These are phyloP conservation scores for Daldinia concentrica DNA, from an alignment of 495 filamentous ascomycete species.

Conservation along the genomic window DNA sequence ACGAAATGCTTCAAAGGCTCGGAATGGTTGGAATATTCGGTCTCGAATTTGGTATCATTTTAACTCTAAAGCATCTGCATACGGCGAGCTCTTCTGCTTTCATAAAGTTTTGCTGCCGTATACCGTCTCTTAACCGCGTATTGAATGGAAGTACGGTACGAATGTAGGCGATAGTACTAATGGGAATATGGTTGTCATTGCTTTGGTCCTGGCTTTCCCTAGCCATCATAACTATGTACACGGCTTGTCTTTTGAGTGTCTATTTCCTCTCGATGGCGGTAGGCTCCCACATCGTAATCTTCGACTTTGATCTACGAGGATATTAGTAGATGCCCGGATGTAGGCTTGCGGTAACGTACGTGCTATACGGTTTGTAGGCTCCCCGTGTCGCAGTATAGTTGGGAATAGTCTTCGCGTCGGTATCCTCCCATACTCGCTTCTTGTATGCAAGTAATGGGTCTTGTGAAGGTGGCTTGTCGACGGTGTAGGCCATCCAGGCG, in stretches of 20 bases:
- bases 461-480: slow-evolving; percentile 82
- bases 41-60: background rate
- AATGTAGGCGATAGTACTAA: background rate
- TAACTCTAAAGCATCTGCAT: background rate
- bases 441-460: slow-evolving; percentile 76
- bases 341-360: slow-evolving; percentile 65
- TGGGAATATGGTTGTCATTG: background rate
- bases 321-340: background rate
- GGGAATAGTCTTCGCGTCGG: slow-evolving; percentile 70
- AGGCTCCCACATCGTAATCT: slow-evolving; percentile 58
- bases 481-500: slow-evolving; percentile 93
- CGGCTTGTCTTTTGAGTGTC: background rate
- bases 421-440: slow-evolving; percentile 75
- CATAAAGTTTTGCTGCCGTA: no score
- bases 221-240: slow-evolving; percentile 31
- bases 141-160: background rate
- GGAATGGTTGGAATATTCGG: background rate
- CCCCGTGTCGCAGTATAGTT: slow-evolving; percentile 77
- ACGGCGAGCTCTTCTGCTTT: no score
- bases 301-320: slow-evolving; percentile 54
- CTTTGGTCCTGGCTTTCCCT: slow-evolving; percentile 2
- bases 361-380: slow-evolving; percentile 92
- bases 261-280: slow-evolving; percentile 51
- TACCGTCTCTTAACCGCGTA: background rate
- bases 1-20: background rate